Percentiles rank a stretch among this genome's conserved stretches.
These are phyloP conservation scores for Helotiales sp. DNA, from an alignment of 2,329 filamentous ascomycete genomes.

Conservation along the genomic window DNA sequence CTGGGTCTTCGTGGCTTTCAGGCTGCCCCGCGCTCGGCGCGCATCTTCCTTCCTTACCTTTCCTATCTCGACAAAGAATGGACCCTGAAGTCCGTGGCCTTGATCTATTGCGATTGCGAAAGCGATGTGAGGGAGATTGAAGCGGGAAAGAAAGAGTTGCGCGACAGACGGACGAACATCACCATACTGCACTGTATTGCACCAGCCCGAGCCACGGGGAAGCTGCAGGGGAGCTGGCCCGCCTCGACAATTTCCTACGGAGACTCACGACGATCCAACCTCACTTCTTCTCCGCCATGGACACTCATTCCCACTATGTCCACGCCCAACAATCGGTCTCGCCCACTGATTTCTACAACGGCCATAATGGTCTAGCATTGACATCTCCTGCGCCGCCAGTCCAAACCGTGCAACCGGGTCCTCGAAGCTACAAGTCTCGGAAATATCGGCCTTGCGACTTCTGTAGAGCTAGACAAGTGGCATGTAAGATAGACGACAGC, in stretches of 20 bases:
- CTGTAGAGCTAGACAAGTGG: slow-evolving; percentile 51
- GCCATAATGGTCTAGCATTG: slow-evolving; percentile 35
- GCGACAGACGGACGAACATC: slow-evolving; percentile 7
- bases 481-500: slow-evolving; percentile 49
- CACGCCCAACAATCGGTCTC: slow-evolving; percentile 34
- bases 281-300: slow-evolving; percentile 9
- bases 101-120: slow-evolving; percentile 1
- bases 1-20: slow-evolving; percentile 10
- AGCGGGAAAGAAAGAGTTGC: slow-evolving; percentile 13
- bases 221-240: neutral
- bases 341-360: slow-evolving; percentile 39
- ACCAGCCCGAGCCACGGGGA: neutral
- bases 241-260: slow-evolving; percentile 2
- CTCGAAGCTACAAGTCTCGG: slow-evolving; percentile 41
- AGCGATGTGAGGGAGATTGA: slow-evolving; percentile 5
- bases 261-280: slow-evolving; percentile 11
- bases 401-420: slow-evolving; percentile 35
- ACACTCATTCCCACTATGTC: slow-evolving; percentile 20
- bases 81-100: slow-evolving; percentile 1
- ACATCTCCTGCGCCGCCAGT: slow-evolving; percentile 21
- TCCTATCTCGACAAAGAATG: neutral
- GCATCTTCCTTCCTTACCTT: slow-evolving; percentile 4
- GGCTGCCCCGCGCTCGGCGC: slow-evolving; percentile 1
- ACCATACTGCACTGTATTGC: neutral
- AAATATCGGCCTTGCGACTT: slow-evolving; percentile 52